Conservation (phyloP, 352 stramenopile genomes). For the Globisporangium canariense region DNA sequence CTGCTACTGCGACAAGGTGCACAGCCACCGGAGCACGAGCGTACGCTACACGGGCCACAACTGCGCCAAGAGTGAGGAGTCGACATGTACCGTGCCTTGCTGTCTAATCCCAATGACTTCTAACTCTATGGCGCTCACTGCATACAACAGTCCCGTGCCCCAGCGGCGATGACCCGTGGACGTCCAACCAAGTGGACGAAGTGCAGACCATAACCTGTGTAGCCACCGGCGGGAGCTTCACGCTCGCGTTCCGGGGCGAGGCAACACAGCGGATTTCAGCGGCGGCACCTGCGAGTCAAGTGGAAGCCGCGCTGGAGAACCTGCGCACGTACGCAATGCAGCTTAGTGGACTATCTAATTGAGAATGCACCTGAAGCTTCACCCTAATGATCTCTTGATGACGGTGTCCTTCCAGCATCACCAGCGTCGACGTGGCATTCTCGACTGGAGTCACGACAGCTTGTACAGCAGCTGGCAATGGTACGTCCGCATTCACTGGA, state of each 20-base stretch:
- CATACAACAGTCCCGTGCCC: constrained; percentile 56
- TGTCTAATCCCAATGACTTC: background rate
- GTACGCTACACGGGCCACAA: constrained; percentile 71
- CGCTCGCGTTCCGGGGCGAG: constrained; percentile 72
- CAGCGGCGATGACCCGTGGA: constrained; percentile 87
- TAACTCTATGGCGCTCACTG: background rate
- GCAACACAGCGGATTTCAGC: constrained; percentile 39
- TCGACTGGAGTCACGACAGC: constrained; percentile 25
- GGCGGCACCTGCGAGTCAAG: constrained; percentile 20
- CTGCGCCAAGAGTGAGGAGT: constrained; percentile 55
- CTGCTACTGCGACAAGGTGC: constrained; percentile 86
- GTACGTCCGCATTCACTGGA: constrained; percentile 20
- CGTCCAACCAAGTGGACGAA: constrained; percentile 62
- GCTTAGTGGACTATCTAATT: background rate
- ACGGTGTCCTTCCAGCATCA: constrained; percentile 32
- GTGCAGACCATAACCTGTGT: constrained; percentile 71
- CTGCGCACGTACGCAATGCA: constrained; percentile 43
- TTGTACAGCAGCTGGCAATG: constrained; percentile 40
- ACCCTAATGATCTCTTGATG: background rate
- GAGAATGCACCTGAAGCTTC: background rate
- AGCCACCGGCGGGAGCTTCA: constrained; percentile 71
- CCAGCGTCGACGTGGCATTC: constrained; percentile 43
- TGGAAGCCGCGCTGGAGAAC: constrained; percentile 45
- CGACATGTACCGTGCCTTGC: background rate
- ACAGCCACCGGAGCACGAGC: constrained; percentile 38